Evolutionary conservation across 129 eudicot genomes (phyloP).

Genomic region (Escallonia rubra): DNA sequence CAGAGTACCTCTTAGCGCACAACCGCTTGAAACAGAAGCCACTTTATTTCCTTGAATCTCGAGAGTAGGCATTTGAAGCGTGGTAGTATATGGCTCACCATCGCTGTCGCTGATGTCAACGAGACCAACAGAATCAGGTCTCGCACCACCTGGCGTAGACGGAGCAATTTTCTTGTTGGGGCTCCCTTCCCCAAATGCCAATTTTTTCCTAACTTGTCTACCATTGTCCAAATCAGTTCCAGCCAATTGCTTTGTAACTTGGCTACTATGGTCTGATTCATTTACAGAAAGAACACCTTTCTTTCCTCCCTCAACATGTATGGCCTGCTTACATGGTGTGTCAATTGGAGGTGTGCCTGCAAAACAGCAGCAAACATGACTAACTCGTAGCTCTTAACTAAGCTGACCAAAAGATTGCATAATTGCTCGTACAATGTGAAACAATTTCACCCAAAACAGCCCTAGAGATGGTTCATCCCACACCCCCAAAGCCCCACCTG

Average conservation of each 20-base stretch:
- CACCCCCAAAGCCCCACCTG: no score
- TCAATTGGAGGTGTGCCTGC: constrained; percentile 23
- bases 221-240: constrained; percentile 3
- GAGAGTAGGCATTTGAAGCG: not conserved
- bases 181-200: constrained; percentile 32
- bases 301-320: constrained; percentile 5
- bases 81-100: constrained; percentile 21
- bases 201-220: constrained; percentile 27
- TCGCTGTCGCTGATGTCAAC: constrained; percentile 49
- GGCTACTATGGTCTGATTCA: constrained; percentile 3
- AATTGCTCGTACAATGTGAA: not conserved
- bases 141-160: constrained; percentile 48
- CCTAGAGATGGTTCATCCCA: no score
- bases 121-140: constrained; percentile 20
- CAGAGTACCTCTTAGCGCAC: constrained; percentile 1
- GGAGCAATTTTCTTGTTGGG: constrained; percentile 41
- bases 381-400: not conserved
- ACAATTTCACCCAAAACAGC: not conserved
- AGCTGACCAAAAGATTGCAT: not conserved
- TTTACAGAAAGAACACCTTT: constrained; percentile 1
- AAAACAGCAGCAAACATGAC: not conserved
- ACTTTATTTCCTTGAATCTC: constrained; percentile 6
- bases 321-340: not conserved
- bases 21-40: constrained; percentile 10
- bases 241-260: constrained; percentile 31